Conservation (phyloP, 371 early-diverging fungal genomes). For the Zancudomyces culisetae region DNA sequence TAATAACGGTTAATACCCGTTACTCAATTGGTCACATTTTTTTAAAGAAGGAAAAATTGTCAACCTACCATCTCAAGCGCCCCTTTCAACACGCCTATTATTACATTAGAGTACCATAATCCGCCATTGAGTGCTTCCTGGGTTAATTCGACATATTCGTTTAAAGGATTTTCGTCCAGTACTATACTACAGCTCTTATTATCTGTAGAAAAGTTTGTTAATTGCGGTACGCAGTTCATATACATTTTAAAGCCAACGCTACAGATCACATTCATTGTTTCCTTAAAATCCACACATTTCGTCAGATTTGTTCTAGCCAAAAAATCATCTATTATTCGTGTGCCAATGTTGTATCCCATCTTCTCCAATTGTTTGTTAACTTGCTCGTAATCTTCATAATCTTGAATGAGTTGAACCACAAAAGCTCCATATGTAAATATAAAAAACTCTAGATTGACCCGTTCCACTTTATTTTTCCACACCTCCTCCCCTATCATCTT, state of each 20-base stretch:
- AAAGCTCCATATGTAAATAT: conserved; percentile 92
- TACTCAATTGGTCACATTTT: too few species aligned
- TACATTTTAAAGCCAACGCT: conserved; percentile 95
- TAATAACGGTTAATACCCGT: too few species aligned
- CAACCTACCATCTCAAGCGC: conserved; percentile 85
- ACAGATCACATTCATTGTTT: conserved; percentile 80
- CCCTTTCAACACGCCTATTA: conserved; percentile 86
- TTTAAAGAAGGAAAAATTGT: too few species aligned
- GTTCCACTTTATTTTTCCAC: conserved; percentile 85
- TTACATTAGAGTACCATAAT: conserved; percentile 88
- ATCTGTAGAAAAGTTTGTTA: conserved; percentile 64
- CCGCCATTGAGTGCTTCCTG: conserved; percentile 58
- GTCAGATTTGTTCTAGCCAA: conserved; percentile 63
- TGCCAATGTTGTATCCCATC: conserved; percentile 96
- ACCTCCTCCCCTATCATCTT: conserved; percentile 76
- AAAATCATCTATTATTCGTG: conserved; percentile 88
- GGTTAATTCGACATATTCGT: conserved; percentile 75
- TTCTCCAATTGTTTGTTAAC: conserved; percentile 93
- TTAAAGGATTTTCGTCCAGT: conserved; percentile 85
- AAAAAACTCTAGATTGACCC: conserved; percentile 93
- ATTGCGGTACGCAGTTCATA: conserved; percentile 66
- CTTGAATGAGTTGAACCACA: conserved; percentile 84
- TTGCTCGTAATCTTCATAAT: conserved; percentile 76
- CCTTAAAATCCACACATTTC: conserved; percentile 73
- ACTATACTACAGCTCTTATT: conserved; percentile 70